Evolutionary conservation across 805 yeast genomes (phyloP).

Genomic region (Scheffersomyces stipitis): DNA sequence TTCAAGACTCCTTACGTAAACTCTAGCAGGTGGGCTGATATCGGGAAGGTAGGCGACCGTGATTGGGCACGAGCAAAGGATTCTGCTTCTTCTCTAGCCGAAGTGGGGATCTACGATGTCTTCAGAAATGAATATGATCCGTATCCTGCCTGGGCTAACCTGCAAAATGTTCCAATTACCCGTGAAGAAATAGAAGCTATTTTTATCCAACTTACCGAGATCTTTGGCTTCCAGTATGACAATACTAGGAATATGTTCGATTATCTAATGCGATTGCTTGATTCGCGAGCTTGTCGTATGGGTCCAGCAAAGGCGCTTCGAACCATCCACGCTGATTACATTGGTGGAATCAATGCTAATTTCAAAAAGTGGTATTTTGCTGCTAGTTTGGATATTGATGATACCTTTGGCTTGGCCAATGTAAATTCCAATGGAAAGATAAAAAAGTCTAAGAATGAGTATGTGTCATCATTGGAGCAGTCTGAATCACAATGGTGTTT

Average conservation of each 20-base stretch:
- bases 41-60: slow-evolving; percentile 21
- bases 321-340: slow-evolving; percentile 70
- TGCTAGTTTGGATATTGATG: slow-evolving; percentile 63
- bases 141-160: slow-evolving; percentile 54
- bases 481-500: slow-evolving; percentile 52
- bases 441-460: slow-evolving; percentile 13
- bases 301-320: slow-evolving; percentile 54
- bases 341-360: slow-evolving; percentile 69
- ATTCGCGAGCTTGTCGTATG: slow-evolving; percentile 69
- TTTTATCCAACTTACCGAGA: slow-evolving; percentile 49
- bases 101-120: slow-evolving; percentile 40
- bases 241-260: slow-evolving; percentile 68
- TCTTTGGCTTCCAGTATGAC: slow-evolving; percentile 71
- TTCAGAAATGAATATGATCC: slow-evolving; percentile 48
- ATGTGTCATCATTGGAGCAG: slow-evolving; percentile 31
- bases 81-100: slow-evolving; percentile 39
- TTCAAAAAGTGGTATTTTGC: slow-evolving; percentile 79
- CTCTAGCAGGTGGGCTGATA: slow-evolving; percentile 19
- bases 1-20: slow-evolving; percentile 45
- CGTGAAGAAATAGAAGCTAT: slow-evolving; percentile 56
- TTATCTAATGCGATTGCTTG: slow-evolving; percentile 58
- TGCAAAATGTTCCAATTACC: slow-evolving; percentile 46
- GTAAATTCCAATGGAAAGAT: slow-evolving; percentile 20
- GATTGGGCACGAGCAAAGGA: no score
- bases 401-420: slow-evolving; percentile 39